Evolutionary conservation across 1,284 basidiomycete species (phyloP).

Genomic region (Cutaneotrichosporon cutaneum): DNA sequence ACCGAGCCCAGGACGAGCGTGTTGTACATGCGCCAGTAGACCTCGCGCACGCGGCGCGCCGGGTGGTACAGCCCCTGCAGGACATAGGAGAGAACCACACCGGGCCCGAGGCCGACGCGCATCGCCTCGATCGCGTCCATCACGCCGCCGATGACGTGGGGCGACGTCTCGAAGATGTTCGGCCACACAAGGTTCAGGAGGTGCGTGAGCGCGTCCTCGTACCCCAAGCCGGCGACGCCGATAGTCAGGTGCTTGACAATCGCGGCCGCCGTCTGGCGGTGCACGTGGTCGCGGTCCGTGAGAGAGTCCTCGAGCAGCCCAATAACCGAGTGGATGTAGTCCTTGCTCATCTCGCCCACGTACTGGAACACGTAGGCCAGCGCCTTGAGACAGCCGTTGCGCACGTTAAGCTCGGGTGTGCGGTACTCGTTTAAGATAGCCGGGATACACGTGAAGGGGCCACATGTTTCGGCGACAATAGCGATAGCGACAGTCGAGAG

Average conservation of each 20-base stretch:
- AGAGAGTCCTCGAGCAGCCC: constrained; percentile 97
- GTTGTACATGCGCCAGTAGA: constrained; percentile 88
- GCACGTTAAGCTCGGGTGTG: constrained; percentile 95
- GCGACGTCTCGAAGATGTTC: constrained; percentile 96
- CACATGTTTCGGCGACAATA: constrained; percentile 95
- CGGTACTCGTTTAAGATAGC: constrained; percentile 99
- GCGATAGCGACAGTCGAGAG: constrained; percentile 97
- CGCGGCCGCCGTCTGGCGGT: constrained; percentile 96
- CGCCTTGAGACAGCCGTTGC: constrained; percentile 98
- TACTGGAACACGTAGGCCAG: constrained; percentile 99
- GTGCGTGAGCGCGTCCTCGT: constrained; percentile 96
- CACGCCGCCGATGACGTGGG: constrained; percentile 95
- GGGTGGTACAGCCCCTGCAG: constrained; percentile 95
- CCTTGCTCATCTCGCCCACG: constrained; percentile 98
- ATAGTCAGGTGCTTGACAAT: constrained; percentile 98
- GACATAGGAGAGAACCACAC: constrained; percentile 73
- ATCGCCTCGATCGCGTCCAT: constrained; percentile 97
- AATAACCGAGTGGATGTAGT: constrained; percentile 95
- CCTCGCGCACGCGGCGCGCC: constrained; percentile 92
- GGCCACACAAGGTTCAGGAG: constrained; percentile 99
- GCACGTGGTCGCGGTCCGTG: constrained; percentile 96
- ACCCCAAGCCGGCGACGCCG: constrained; percentile 93
- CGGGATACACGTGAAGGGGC: constrained; percentile 98
- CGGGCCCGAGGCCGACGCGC: constrained; percentile 91
- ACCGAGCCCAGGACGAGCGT: constrained; percentile 80